Conservation (phyloP, 495 filamentous ascomycete genomes). For the Penicillium roqueforti region DNA sequence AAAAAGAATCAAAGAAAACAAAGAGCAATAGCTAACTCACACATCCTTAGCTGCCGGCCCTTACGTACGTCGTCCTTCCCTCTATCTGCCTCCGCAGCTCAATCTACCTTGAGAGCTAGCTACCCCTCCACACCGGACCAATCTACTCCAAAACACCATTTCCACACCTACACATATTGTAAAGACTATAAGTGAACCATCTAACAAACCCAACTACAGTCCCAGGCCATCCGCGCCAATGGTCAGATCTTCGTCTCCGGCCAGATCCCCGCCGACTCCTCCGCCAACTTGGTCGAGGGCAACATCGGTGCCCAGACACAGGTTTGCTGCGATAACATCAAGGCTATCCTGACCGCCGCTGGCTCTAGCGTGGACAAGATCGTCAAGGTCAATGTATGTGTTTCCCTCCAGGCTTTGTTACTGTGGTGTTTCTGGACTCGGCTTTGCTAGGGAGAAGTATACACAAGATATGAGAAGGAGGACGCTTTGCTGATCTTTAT, state of each 20-base stretch:
- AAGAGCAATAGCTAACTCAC: constrained; percentile 33
- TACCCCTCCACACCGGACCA: background rate
- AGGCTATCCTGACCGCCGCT: constrained; percentile 72
- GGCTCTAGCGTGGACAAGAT: constrained; percentile 69
- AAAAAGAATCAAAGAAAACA: background rate
- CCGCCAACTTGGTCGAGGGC: constrained; percentile 70
- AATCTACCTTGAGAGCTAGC: constrained; percentile 6
- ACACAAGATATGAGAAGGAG: background rate
- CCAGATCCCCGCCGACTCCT: constrained; percentile 77
- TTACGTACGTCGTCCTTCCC: constrained; percentile 44
- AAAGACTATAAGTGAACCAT: constrained; percentile 3
- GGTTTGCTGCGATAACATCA: constrained; percentile 71
- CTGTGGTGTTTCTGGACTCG: background rate
- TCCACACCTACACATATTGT: background rate
- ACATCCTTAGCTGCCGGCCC: constrained; percentile 48
- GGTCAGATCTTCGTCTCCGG: constrained; percentile 87
- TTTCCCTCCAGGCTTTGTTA: constrained; percentile 24
- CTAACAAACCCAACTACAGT: constrained; percentile 45
- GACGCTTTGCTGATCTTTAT: background rate
- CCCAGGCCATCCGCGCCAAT: constrained; percentile 83
- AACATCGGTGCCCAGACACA: constrained; percentile 73
- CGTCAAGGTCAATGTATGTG: constrained; percentile 64
- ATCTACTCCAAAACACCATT: background rate
- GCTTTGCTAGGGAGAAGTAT: background rate
- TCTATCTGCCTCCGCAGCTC: background rate